A percentile compares a stretch with the other conserved stretches of the same genome.
These are phyloP conservation scores for Carex cristatella DNA, from an alignment of 176 grass and related monocot genomes.

Conservation along the genomic window DNA sequence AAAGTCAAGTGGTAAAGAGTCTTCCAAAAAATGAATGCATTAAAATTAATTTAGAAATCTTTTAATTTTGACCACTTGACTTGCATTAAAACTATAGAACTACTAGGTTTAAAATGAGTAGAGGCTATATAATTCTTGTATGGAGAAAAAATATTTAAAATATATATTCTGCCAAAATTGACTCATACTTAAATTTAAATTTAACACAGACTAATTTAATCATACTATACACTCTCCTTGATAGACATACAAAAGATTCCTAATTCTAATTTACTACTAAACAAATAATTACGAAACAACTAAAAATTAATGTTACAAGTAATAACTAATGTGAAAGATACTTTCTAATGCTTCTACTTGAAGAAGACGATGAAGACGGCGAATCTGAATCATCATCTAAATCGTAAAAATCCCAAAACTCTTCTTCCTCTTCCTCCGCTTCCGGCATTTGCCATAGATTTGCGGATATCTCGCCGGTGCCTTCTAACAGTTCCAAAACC, in stretches of 20 bases:
- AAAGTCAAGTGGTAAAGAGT: no score
- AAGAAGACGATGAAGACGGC: conserved; percentile 25
- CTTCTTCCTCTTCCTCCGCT: conserved; percentile 23
- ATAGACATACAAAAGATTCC: background rate
- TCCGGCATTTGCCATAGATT: conserved; percentile 26
- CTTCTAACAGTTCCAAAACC: conserved; percentile 31
- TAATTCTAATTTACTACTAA: background rate
- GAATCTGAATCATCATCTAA: conserved; percentile 18
- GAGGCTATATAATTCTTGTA: no score
- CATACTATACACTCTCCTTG: background rate
- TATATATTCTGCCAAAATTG: background rate
- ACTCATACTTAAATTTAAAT: background rate
- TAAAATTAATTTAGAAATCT: no score
- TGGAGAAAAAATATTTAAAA: no score
- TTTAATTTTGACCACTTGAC: no score
- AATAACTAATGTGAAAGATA: background rate
- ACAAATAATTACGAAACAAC: background rate
- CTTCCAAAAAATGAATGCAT: no score
- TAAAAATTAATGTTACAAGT: background rate
- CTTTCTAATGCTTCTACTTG: conserved; percentile 2
- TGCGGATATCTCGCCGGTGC: background rate
- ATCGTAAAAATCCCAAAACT: conserved; percentile 30
- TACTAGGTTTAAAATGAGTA: no score
- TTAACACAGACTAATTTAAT: conserved; percentile 1
- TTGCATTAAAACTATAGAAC: no score